Base-by-base conservation (phyloP, 179 eudicot species). In the Beta lomatogona region DNA sequence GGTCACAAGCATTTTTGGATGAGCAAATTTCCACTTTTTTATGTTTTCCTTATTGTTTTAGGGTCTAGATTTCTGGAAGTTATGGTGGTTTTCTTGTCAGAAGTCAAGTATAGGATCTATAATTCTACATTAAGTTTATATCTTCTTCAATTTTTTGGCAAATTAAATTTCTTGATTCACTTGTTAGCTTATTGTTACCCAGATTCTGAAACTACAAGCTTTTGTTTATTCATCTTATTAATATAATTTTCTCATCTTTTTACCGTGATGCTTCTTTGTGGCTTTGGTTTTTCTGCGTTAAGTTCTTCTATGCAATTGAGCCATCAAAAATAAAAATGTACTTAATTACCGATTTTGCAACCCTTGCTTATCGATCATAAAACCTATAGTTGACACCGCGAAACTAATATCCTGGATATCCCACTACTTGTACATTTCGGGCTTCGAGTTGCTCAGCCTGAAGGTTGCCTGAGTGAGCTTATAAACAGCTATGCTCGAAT, bases 1-100 rank as follows among this genome's bases (percentile, higher is more conserved):
- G 67, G 65, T 21, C 22, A 45, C 75, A 70, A 69, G 75, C 36
- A 78, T 36, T 54, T 78, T 69, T 55, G 45, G 22, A 71, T 16
- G 4, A 70, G 55, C 58, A 57, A 57, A 60, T 46, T n/a, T 9
- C 57, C 46, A 48, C 22, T 22, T 77, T 50, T 3, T 16, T 54
- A n/a, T 54, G 13, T 77, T 1, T 70, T n/a, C 3, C 3, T 61
- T 36, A 1, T 36, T 52, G 25, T 79, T 1, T 52, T 53, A 69
- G 41, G 50, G n/a, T 57, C n/a, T 78, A 78, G 81, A 67, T 78
- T 54, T 4, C 67, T 41, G 36, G 19, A 31, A n/a, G 53, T 18
- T 53, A 67, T 53, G 50, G 41, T 54, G 68, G 45, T 16, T 28
- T 65, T 68, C 12, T 67, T 48, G 18, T 63, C 50, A 77, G 50